Percentiles rank a stretch among this genome's conserved stretches.
Evolutionary conservation across 768 basidiomycete genomes (phyloP).

Genomic region (Lyophyllum semitale): DNA sequence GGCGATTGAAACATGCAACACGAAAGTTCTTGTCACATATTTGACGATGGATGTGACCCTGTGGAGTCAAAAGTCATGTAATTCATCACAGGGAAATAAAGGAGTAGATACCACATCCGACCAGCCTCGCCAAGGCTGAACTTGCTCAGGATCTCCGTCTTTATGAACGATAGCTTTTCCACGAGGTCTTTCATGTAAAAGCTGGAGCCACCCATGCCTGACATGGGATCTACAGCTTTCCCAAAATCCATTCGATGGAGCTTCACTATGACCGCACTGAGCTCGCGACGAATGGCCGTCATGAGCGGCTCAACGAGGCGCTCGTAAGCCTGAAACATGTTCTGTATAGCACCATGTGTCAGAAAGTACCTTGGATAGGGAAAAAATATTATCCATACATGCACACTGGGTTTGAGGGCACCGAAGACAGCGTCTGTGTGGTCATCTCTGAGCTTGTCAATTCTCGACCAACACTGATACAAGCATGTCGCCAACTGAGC

Average conservation of each 20-base stretch:
- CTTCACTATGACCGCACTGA: conserved; percentile 75
- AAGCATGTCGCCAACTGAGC: conserved; percentile 77
- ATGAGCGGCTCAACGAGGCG: conserved; percentile 63
- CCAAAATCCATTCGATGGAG: conserved; percentile 86
- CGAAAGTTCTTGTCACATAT: conserved; percentile 82
- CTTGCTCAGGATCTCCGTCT: conserved; percentile 70
- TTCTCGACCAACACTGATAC: conserved; percentile 72
- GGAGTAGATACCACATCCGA: conserved; percentile 64
- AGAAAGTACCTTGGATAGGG: not conserved
- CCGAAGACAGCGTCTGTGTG: conserved; percentile 61
- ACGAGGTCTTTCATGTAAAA: conserved; percentile 90
- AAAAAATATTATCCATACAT: conserved; percentile 42
- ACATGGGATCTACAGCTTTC: conserved; percentile 66
- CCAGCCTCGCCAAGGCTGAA: conserved; percentile 74
- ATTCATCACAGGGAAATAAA: not conserved
- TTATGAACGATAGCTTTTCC: conserved; percentile 84
- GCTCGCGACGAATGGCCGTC: conserved; percentile 75
- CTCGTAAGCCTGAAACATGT: conserved; percentile 51
- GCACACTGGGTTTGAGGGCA: conserved; percentile 55
- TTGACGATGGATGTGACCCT: conserved; percentile 73
- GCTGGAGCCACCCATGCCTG: conserved; percentile 69
- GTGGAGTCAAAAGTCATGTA: not conserved
- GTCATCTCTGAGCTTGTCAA: conserved; percentile 68
- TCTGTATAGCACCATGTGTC: conserved; percentile 37
- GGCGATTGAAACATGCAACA: conserved; percentile 92